Percentiles rank a stretch among this genome's conserved stretches.
These are phyloP conservation scores for Discostella pseudostelligera DNA, from an alignment of 108 stramenopile genomes.

Conservation along the genomic window DNA sequence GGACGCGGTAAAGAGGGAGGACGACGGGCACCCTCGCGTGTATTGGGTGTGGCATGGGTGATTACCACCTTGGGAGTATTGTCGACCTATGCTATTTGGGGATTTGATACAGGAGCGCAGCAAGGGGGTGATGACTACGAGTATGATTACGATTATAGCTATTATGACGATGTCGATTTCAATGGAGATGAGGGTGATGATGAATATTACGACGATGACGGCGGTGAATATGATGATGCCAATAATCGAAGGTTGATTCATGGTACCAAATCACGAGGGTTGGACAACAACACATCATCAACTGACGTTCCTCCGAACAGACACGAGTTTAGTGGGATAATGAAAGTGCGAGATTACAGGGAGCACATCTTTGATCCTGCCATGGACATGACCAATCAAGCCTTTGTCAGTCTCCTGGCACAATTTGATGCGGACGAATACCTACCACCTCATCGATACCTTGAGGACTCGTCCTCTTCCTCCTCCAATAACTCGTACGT, in stretches of 20 bases:
- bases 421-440: slow-evolving; percentile 32
- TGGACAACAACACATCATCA: background rate
- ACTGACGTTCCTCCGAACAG: background rate
- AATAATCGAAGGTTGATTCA: slow-evolving; percentile 16
- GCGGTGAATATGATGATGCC: slow-evolving; percentile 21
- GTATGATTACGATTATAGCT: slow-evolving; percentile 25
- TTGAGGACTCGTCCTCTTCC: slow-evolving; percentile 27
- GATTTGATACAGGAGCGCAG: slow-evolving; percentile 51
- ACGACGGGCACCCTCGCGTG: slow-evolving; percentile 33
- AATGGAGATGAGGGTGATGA: slow-evolving; percentile 18
- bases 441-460: slow-evolving; percentile 3
- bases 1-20: slow-evolving; percentile 47
- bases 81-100: slow-evolving; percentile 66
- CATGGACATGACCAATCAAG: slow-evolving; percentile 43
- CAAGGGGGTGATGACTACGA: slow-evolving; percentile 7
- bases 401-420: slow-evolving; percentile 45
- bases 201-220: slow-evolving; percentile 25
- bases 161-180: slow-evolving; percentile 12
- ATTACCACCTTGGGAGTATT: slow-evolving; percentile 56
- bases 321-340: slow-evolving; percentile 64
- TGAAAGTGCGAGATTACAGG: slow-evolving; percentile 72
- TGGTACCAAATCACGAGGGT: background rate
- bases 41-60: slow-evolving; percentile 59
- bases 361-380: slow-evolving; percentile 68
- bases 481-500: slow-evolving; percentile 12